Evolutionary conservation across 768 basidiomycete genomes (phyloP).

Genomic region (Trametes gibbosa): DNA sequence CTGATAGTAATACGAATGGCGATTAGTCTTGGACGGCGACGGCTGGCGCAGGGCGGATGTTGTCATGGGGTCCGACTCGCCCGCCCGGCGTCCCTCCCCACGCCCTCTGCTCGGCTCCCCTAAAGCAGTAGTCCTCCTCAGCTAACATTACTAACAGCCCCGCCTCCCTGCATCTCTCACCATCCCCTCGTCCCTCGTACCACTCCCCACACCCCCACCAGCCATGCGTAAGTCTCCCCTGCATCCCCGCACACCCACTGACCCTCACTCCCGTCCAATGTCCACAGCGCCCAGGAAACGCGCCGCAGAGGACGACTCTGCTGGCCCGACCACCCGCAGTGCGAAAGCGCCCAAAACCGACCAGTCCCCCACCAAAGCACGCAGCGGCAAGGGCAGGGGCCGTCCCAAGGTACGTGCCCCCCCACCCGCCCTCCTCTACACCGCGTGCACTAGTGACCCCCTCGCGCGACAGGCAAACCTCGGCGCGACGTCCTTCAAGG

Average conservation of each 20-base stretch:
- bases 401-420: slow-evolving; percentile 46
- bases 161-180: not conserved
- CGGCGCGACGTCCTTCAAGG: slow-evolving; percentile 52
- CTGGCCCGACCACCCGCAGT: slow-evolving; percentile 32
- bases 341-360: slow-evolving; percentile 43
- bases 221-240: slow-evolving; percentile 12
- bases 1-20: too few species aligned
- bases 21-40: too few species aligned
- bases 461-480: slow-evolving; percentile 39
- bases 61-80: slow-evolving; percentile 23
- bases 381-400: slow-evolving; percentile 38
- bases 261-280: not conserved
- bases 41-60: not conserved
- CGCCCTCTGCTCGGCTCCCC: not conserved
- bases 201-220: not conserved
- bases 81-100: not conserved
- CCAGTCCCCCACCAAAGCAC: slow-evolving; percentile 29
- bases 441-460: not conserved
- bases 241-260: too few species aligned
- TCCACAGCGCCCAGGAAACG: slow-evolving; percentile 23
- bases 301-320: slow-evolving; percentile 24
- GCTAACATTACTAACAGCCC: slow-evolving; percentile 8
- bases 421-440: not conserved
- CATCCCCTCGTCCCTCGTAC: not conserved
- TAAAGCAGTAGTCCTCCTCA: not conserved